Evolutionary conservation across 176 grass and related monocot species (phyloP).

Genomic region (Phoenix roebelenii): DNA sequence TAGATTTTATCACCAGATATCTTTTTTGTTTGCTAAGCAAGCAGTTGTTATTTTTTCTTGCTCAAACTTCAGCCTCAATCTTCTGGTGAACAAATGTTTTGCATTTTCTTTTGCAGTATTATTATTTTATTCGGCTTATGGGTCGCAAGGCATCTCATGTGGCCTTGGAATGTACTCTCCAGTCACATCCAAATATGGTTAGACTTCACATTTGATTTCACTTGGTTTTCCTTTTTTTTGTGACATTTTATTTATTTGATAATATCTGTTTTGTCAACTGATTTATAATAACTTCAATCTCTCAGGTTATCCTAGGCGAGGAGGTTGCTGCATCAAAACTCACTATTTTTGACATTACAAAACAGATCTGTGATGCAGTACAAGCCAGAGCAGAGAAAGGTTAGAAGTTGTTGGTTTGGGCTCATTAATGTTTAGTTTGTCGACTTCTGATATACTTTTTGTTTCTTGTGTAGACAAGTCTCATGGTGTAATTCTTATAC

Average conservation of each 20-base stretch:
- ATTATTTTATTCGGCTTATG: constrained; percentile 98
- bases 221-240: background rate
- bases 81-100: background rate
- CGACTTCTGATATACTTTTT: background rate
- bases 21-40: no score
- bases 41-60: no score
- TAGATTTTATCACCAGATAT: no score
- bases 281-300: background rate
- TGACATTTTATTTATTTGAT: background rate
- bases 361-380: constrained; percentile 96
- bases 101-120: constrained; percentile 60
- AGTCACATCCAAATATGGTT: constrained; percentile 98
- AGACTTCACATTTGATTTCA: background rate
- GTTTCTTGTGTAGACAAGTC: constrained; percentile 55
- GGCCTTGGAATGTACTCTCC: constrained; percentile 92
- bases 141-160: constrained; percentile 98
- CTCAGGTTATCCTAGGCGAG: constrained; percentile 90
- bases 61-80: no score
- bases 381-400: constrained; percentile 80
- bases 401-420: constrained; percentile 2
- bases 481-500: constrained; percentile 92
- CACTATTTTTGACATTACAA: constrained; percentile 93
- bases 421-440: background rate
- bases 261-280: background rate
- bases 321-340: constrained; percentile 93